Evolutionary conservation across 768 basidiomycete genomes (phyloP).

Genomic region (Suillus sp.): DNA sequence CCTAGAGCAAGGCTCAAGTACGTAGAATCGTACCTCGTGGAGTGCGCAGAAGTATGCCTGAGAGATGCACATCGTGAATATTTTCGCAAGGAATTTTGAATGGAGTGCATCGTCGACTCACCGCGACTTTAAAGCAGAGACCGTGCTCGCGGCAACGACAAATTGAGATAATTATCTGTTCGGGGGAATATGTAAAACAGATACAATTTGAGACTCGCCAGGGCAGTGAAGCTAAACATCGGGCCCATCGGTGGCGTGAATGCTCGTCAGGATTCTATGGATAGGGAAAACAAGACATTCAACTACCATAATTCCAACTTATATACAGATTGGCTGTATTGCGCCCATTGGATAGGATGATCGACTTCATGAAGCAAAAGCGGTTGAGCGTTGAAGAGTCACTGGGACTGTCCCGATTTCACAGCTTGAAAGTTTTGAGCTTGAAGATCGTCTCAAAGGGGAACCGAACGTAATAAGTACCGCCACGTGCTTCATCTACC

Average conservation of each 20-base stretch:
- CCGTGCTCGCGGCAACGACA: background rate
- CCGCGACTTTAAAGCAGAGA: background rate
- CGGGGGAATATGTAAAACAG: background rate
- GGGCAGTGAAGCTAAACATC: background rate
- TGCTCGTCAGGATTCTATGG: background rate
- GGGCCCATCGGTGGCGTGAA: background rate
- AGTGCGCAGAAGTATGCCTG: constrained; percentile 11
- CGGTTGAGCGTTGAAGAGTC: background rate
- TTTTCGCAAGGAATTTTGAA: background rate
- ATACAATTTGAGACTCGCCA: background rate
- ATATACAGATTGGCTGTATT: constrained; percentile 2
- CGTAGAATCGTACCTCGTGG: constrained; percentile 10
- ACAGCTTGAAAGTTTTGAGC: background rate
- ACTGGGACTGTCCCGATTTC: background rate
- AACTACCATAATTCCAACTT: background rate
- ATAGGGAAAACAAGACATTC: background rate
- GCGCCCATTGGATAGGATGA: background rate
- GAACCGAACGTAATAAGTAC: background rate
- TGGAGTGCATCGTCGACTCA: background rate
- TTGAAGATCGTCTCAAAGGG: background rate
- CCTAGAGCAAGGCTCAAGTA: constrained; percentile 1
- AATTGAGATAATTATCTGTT: background rate
- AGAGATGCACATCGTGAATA: constrained; percentile 5
- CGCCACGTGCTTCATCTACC: background rate
- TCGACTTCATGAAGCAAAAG: background rate